Base-by-base conservation (phyloP, 2,329 filamentous ascomycete genomes). In the Alternaria gansuensis region DNA sequence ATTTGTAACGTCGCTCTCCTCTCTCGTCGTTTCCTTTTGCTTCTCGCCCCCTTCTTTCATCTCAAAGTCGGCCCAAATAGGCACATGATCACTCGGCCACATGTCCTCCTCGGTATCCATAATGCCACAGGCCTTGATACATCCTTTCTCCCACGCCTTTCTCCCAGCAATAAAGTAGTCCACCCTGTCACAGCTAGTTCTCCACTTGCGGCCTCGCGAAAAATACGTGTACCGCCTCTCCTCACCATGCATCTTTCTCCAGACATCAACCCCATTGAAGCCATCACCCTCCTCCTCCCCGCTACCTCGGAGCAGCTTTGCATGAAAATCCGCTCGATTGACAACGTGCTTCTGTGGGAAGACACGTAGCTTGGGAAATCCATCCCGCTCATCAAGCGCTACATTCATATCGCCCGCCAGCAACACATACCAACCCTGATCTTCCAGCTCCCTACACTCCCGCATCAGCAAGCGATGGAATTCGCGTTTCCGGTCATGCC, bases 321-420 rank as follows among this genome's bases (percentile, higher is more conserved):
- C 48, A 46, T 82, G 80, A 65, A 86, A 86, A 60, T 86, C 82
- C 9, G 70, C 71, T 13, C 84, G 77, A 62, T 85, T 86, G 5
- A 74, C n/a, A 4, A 80, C 78, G 66, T 87, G 84, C 65, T 84
- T 78, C 7, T 64, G 43, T 4, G 82, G 81, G 40, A 69, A 78
- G 0, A 77, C 81, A 10, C 79, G 77, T 29, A 86, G 69, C 23
- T 77, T 79, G 0, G 84, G 84, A 62, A 78, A 71, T 1, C 83
- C 83, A 71, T 84, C 82, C 17, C 80, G 64, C 3, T 51, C 49
- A 11, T 71, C 62, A 21, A 76, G 76, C 5, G 84, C 83, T 23
- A 86, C 75, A 52, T 86, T 86, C 67, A 85, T 75, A 60, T 86
- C 83, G 0, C 84, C 83, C 0, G 81, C 80, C 0, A 87, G 66